Evolutionary conservation across 192 early-diverging fungal genomes (phyloP).

Genomic region (Umbelopsis sp.): DNA sequence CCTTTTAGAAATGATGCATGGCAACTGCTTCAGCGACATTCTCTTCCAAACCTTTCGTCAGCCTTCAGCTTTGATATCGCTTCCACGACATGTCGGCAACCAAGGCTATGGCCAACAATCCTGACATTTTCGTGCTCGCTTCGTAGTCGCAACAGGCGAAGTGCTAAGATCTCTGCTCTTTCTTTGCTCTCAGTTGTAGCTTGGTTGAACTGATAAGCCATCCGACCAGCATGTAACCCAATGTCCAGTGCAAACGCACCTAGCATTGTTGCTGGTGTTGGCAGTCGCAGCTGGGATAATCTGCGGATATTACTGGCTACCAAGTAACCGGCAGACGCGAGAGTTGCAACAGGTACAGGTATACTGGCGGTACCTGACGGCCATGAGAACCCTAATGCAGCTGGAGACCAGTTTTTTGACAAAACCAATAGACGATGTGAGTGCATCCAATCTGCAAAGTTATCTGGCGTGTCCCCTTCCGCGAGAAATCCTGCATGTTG

Average conservation of each 20-base stretch:
- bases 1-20: background rate
- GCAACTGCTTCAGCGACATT: background rate
- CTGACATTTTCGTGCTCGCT: conserved; percentile 28
- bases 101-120: conserved; percentile 37
- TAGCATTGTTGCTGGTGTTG: conserved; percentile 26
- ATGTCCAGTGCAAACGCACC: conserved; percentile 31
- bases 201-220: conserved; percentile 30
- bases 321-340: conserved; percentile 28
- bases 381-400: conserved; percentile 40
- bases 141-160: conserved; percentile 26
- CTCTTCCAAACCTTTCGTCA: conserved; percentile 18
- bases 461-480: conserved; percentile 36
- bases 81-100: conserved; percentile 41
- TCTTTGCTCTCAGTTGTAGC: conserved; percentile 32
- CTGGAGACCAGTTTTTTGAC: conserved; percentile 25
- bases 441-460: conserved; percentile 41
- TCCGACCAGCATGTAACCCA: conserved; percentile 27
- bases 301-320: conserved; percentile 8
- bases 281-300: conserved; percentile 23
- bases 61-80: conserved; percentile 25
- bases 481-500: conserved; percentile 29
- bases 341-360: conserved; percentile 30
- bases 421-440: conserved; percentile 34
- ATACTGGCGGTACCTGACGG: conserved; percentile 32
- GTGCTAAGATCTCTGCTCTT: conserved; percentile 34